phyloP scores from a whole-genome alignment of 345 rosid species.

The Citropsis articulata region DNA sequence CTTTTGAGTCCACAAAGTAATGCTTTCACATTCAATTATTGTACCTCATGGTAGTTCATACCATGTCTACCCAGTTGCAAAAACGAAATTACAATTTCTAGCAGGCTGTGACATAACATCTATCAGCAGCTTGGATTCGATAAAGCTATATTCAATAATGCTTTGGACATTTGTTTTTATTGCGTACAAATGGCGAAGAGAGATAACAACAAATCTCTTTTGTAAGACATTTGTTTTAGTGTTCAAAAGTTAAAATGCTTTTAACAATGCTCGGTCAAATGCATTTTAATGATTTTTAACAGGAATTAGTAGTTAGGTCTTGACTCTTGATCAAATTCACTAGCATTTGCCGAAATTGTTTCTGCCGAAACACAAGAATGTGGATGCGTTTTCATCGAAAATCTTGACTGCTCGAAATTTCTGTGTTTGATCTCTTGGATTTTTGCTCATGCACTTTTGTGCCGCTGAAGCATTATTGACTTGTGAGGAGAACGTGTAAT shows the following conservation, averaged over 20 bases:
- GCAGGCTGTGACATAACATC: too few relatives aligned
- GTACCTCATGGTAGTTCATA: too few relatives aligned
- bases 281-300: background rate
- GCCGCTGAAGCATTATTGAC: too few relatives aligned
- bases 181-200: background rate
- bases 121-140: too few relatives aligned
- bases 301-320: background rate
- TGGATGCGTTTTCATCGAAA: background rate
- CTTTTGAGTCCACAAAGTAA: too few relatives aligned
- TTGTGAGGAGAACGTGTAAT: too few relatives aligned
- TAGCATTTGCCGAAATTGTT: background rate
- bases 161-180: too few relatives aligned
- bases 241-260: background rate
- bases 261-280: background rate
- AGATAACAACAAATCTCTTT: background rate
- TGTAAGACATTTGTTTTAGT: background rate
- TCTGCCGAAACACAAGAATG: background rate
- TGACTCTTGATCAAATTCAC: background rate
- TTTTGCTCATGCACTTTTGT: too few relatives aligned
- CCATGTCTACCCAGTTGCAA: too few relatives aligned
- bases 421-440: background rate
- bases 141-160: too few relatives aligned
- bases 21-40: too few relatives aligned
- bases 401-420: background rate
- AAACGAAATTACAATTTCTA: too few relatives aligned